Percentiles rank a stretch among this genome's conserved stretches.
Evolutionary conservation across 2,329 filamentous ascomycete genomes (phyloP).

Genomic region (Cladobotryum protrusum): DNA sequence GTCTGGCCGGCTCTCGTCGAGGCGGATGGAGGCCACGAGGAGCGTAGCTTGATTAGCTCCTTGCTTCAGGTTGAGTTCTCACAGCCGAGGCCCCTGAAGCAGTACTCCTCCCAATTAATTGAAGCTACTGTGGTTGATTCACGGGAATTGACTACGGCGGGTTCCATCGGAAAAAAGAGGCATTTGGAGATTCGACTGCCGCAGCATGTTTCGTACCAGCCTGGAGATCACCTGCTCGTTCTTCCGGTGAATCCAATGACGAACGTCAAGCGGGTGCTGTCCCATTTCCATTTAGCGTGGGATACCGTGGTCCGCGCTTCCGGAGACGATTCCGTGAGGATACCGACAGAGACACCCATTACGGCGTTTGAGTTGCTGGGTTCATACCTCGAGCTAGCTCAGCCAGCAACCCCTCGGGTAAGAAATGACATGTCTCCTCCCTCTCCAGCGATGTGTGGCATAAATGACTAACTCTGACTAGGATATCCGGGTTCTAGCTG

Average conservation of each 20-base stretch:
- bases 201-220: slow-evolving; percentile 52
- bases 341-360: slow-evolving; percentile 48
- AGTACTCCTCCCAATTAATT: slow-evolving; percentile 50
- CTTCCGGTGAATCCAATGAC: slow-evolving; percentile 58
- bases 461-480: slow-evolving; percentile 17
- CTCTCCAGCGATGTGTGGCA: neutral
- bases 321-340: slow-evolving; percentile 36
- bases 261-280: slow-evolving; percentile 54
- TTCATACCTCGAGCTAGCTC: slow-evolving; percentile 62
- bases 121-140: slow-evolving; percentile 52
- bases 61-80: slow-evolving; percentile 40
- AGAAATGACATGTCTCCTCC: slow-evolving; percentile 18
- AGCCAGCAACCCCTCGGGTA: slow-evolving; percentile 59
- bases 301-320: slow-evolving; percentile 50
- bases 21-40: slow-evolving; percentile 33
- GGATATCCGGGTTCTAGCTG: slow-evolving; percentile 23
- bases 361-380: slow-evolving; percentile 55
- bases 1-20: slow-evolving; percentile 40
- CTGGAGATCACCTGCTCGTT: slow-evolving; percentile 66
- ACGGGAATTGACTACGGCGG: slow-evolving; percentile 40
- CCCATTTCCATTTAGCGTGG: slow-evolving; percentile 56
- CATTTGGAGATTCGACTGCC: slow-evolving; percentile 59
- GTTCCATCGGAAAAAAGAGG: slow-evolving; percentile 42
- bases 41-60: slow-evolving; percentile 13
- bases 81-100: slow-evolving; percentile 44